Evolutionary conservation across 805 yeast species (phyloP), one percentile per base, ranked within the genome.

Genomic region (Tetrapisispora taiwanensis): DNA sequence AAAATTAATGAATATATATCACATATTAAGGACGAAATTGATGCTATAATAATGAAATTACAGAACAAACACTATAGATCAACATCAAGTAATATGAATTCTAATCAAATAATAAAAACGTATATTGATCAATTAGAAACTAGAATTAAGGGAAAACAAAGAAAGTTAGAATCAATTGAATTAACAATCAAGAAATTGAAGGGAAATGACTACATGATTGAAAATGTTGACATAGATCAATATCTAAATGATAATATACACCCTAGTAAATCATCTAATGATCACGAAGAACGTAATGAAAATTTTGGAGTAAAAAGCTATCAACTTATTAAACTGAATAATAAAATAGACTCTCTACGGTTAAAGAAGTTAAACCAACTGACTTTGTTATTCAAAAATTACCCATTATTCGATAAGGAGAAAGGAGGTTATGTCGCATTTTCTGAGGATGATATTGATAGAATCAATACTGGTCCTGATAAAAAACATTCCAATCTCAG

Each of bases 261-360:
- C 17, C 7, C 39, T 4, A 27, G 7, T 6, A 7, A 22, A 4
- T 24, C 15, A n/a, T 24, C 20, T 7, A 12, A 39, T 7, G 28
- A 22, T 8, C 4, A 5, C 14, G 34, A 20, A 14, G 31, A 24
- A 4, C 20, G 27, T 3, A 17, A 35, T 14, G 60, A 60, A 13
- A 55, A 54, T 19, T 61, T 54, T 42, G 65, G 63, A 6, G 47
- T 43, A 19, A 53, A 49, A 18, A 57, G 48, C 38, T 55, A 62
- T 3, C 46, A 53, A 32, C 44, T 54, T 7, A 50, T 51, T 18
- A 54, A 55, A 32, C 43, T 42, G 1, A 52, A 50, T 28, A 52
- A 51, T 24, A 40, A 44, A 26, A 13, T 54, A 17, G 49, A 47
- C 4, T 30, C 36, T 2, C 13, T 58, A 20, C 51, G 52, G 37